These are phyloP conservation scores for Neurospora sp. DNA, from an alignment of 2,329 filamentous ascomycete species.

Conservation along the genomic window DNA sequence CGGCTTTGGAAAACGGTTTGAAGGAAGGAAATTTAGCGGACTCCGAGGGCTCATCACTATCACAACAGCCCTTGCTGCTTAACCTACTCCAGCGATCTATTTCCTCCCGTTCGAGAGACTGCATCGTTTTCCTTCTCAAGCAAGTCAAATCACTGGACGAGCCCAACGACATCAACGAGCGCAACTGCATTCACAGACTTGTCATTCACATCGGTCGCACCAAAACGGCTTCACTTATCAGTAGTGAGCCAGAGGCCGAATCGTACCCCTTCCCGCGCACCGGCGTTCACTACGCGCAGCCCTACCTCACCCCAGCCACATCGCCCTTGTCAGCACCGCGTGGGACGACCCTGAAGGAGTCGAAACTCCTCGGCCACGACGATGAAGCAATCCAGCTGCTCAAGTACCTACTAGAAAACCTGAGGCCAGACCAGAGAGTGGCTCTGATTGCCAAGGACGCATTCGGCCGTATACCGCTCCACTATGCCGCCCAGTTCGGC, in stretches of 20 bases:
- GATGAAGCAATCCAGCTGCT: slow-evolving; percentile 68
- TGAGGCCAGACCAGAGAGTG: slow-evolving; percentile 56
- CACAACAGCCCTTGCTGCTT: slow-evolving; percentile 54
- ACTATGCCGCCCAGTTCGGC: slow-evolving; percentile 92
- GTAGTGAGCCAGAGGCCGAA: slow-evolving; percentile 40
- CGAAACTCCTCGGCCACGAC: slow-evolving; percentile 53
- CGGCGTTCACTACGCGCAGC: slow-evolving; percentile 46
- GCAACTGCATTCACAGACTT: slow-evolving; percentile 86
- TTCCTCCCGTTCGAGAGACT: slow-evolving; percentile 56
- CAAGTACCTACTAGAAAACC: slow-evolving; percentile 52
- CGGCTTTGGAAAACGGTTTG: slow-evolving; percentile 46
- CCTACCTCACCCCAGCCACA: slow-evolving; percentile 72
- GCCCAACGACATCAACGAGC: slow-evolving; percentile 83
- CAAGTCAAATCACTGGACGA: slow-evolving; percentile 68
- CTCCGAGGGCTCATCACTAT: slow-evolving; percentile 37
- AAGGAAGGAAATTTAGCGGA: slow-evolving; percentile 45
- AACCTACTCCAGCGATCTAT: slow-evolving; percentile 74
- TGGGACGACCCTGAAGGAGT: slow-evolving; percentile 56
- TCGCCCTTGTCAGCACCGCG: slow-evolving; percentile 54
- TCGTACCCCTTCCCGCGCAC: slow-evolving; percentile 39
- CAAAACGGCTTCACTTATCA: slow-evolving; percentile 33
- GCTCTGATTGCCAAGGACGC: slow-evolving; percentile 63
- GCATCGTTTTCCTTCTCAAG: slow-evolving; percentile 61
- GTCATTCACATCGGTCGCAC: slow-evolving; percentile 85
- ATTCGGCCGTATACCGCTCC: slow-evolving; percentile 75